Percentiles rank a stretch among this genome's conserved stretches.
phyloP scores from a whole-genome alignment of 257 asterid genomes.

The Solanum clarkiae region DNA sequence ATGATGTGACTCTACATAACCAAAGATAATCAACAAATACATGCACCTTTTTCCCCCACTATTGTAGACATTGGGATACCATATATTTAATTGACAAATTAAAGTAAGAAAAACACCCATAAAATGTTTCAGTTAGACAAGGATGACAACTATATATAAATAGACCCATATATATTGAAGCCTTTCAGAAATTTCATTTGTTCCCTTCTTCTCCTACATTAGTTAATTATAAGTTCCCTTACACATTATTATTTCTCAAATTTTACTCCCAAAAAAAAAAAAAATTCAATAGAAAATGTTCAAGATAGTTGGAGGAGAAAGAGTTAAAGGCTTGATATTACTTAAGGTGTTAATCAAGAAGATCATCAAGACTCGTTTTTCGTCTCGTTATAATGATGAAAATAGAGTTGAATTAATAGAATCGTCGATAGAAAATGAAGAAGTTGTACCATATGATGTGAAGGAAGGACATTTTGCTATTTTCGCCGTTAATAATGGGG shows the following conservation, averaged over 20 bases:
- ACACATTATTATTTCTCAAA: neutral
- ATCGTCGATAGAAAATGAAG: neutral
- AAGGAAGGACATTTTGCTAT: conserved; percentile 27
- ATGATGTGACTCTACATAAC: neutral
- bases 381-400: neutral
- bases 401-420: neutral
- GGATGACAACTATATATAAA: neutral
- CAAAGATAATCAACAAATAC: neutral
- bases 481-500: conserved; percentile 6
- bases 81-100: neutral
- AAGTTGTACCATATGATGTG: conserved; percentile 10
- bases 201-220: neutral
- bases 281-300: neutral
- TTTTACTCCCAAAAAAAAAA: neutral
- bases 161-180: neutral
- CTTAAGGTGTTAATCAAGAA: neutral
- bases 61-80: neutral
- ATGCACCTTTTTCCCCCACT: neutral
- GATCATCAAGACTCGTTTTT: neutral
- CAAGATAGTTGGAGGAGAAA: neutral
- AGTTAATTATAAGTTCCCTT: neutral
- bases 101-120: neutral
- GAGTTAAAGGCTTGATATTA: neutral
- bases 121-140: neutral
- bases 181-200: neutral